These are phyloP conservation scores for Phanerochaete carnosa DNA, from an alignment of 768 basidiomycete species.

Conservation along the genomic window DNA sequence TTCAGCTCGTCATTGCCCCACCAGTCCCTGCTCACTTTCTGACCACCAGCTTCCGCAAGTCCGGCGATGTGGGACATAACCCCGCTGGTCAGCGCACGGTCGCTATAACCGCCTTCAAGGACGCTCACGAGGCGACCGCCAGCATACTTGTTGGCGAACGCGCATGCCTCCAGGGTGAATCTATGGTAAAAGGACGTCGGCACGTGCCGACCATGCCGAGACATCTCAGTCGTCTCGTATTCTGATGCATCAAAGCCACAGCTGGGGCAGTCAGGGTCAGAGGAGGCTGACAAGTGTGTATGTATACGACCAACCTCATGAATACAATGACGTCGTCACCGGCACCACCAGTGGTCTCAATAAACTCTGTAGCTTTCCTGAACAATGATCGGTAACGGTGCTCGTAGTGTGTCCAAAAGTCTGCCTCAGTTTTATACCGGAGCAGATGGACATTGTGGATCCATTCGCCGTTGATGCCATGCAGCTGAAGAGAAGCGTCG, in stretches of 20 bases:
- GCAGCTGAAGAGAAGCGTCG: slow-evolving; percentile 79
- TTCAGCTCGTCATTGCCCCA: slow-evolving; percentile 59
- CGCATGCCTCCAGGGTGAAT: slow-evolving; percentile 70
- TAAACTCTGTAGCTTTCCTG: slow-evolving; percentile 65
- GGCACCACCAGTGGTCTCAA: slow-evolving; percentile 60
- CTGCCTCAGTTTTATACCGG: slow-evolving; percentile 61
- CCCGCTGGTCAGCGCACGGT: slow-evolving; percentile 81
- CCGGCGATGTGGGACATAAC: slow-evolving; percentile 80
- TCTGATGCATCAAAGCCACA: slow-evolving; percentile 95
- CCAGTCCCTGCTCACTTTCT: slow-evolving; percentile 41
- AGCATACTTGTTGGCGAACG: slow-evolving; percentile 63
- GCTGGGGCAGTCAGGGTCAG: slow-evolving; percentile 34
- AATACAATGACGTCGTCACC: slow-evolving; percentile 74
- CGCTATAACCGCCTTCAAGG: slow-evolving; percentile 94
- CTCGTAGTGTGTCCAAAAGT: slow-evolving; percentile 77
- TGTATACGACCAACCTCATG: slow-evolving; percentile 58
- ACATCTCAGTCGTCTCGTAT: slow-evolving; percentile 89
- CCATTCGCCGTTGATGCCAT: slow-evolving; percentile 79
- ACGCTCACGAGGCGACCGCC: slow-evolving; percentile 77
- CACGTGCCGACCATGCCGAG: slow-evolving; percentile 82
- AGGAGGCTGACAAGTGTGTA: background rate
- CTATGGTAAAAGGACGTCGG: slow-evolving; percentile 82
- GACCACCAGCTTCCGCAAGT: slow-evolving; percentile 37
- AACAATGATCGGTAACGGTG: slow-evolving; percentile 59
- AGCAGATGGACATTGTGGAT: slow-evolving; percentile 86